A percentile compares a stretch with the other conserved stretches of the same genome.
Conservation (phyloP, 106 monocot genomes). For the Triglochin maritima region DNA sequence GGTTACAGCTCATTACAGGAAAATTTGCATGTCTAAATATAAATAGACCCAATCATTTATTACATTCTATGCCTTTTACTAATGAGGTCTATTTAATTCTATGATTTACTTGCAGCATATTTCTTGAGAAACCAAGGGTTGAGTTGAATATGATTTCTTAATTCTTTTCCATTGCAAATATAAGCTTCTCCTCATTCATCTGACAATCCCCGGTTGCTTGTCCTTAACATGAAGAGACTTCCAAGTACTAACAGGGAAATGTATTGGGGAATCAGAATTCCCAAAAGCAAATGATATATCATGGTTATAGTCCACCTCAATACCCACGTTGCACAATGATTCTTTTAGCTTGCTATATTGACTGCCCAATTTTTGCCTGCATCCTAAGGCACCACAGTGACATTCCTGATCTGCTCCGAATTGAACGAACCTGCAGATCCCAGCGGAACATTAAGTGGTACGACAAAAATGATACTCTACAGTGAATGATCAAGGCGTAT, state of each 20-base stretch:
- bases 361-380: conserved; percentile 73
- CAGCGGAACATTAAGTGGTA: background rate
- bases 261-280: background rate
- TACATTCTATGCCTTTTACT: too few relatives aligned
- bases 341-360: conserved; percentile 43
- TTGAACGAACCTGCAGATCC: conserved; percentile 78
- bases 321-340: conserved; percentile 32
- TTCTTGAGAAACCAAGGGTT: too few relatives aligned
- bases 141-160: too few relatives aligned
- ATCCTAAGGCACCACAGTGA: conserved; percentile 66
- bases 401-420: conserved; percentile 97
- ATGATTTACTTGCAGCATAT: too few relatives aligned
- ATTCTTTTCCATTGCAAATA: background rate
- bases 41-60: too few relatives aligned
- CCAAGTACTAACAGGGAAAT: background rate
- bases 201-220: too few relatives aligned
- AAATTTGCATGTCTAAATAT: background rate
- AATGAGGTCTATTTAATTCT: too few relatives aligned
- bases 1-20: background rate
- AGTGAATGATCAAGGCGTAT: background rate
- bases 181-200: too few relatives aligned
- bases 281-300: background rate
- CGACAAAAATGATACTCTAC: too few relatives aligned
- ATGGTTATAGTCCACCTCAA: conserved; percentile 11
- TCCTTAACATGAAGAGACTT: too few relatives aligned